These are phyloP conservation scores for Macrophomina phaseolina DNA, from an alignment of 2,329 filamentous ascomycete species.

Conservation along the genomic window DNA sequence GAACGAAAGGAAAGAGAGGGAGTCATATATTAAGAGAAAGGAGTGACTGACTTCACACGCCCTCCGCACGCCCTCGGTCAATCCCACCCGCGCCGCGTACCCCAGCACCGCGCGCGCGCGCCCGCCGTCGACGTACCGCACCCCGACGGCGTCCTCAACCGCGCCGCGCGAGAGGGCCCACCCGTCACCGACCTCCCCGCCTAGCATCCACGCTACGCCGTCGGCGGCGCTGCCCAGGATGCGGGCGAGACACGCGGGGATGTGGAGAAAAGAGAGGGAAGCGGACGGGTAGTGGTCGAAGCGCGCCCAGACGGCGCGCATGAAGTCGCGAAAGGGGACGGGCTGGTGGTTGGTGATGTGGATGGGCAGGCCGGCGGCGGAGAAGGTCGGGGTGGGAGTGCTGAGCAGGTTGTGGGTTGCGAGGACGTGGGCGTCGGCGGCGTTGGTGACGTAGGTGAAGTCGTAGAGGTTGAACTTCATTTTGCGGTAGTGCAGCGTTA, in stretches of 20 bases:
- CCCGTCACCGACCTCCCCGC: conserved; percentile 50
- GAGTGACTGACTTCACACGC: conserved; percentile 21
- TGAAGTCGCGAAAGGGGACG: conserved; percentile 90
- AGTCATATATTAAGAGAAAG: neutral
- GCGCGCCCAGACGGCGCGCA: conserved; percentile 74
- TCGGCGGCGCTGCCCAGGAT: conserved; percentile 55
- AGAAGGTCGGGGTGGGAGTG: conserved; percentile 52
- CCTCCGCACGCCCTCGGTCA: conserved; percentile 56
- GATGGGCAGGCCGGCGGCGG: conserved; percentile 78
- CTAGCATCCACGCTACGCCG: conserved; percentile 47
- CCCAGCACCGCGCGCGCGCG: conserved; percentile 60
- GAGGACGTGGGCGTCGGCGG: conserved; percentile 81
- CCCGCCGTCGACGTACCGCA: conserved; percentile 59
- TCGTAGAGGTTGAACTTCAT: conserved; percentile 66
- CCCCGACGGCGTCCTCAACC: conserved; percentile 60
- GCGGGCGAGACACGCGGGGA: conserved; percentile 58
- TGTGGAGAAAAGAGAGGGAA: conserved; percentile 49
- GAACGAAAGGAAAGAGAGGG: too few species aligned
- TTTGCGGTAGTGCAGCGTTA: too few species aligned
- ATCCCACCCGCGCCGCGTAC: conserved; percentile 57
- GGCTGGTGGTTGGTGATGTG: conserved; percentile 90
- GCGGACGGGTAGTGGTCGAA: conserved; percentile 59
- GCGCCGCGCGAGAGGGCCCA: conserved; percentile 50
- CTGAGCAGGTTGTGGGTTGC: conserved; percentile 73
- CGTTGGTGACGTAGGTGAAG: conserved; percentile 72